Percentiles rank a stretch among this genome's conserved stretches.
phyloP scores from a whole-genome alignment of 75 land plant genomes.

The Larix kaempferi region DNA sequence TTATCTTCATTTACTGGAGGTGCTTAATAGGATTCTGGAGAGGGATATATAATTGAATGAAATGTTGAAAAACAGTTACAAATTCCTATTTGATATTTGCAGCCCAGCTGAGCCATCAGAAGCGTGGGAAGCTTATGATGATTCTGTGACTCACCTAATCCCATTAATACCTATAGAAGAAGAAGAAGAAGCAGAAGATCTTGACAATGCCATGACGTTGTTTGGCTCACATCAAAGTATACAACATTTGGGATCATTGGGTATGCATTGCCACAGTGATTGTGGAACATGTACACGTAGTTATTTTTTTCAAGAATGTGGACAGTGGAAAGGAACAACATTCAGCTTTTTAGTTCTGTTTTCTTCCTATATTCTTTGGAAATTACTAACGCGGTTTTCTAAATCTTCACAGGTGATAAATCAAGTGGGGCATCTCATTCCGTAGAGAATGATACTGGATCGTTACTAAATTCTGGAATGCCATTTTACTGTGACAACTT shows the following conservation, averaged over 20 bases:
- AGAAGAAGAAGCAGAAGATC: constrained; percentile 48
- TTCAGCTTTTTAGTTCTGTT: background rate
- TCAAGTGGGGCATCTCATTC: background rate
- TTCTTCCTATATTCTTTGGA: background rate
- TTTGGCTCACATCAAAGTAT: constrained; percentile 4
- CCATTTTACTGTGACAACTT: background rate
- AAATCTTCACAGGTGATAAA: background rate
- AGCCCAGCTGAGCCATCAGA: constrained; percentile 66
- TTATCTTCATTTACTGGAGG: background rate
- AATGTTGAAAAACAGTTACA: background rate
- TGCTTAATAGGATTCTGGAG: background rate
- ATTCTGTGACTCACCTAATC: constrained; percentile 35
- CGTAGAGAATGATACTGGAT: background rate
- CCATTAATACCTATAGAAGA: constrained; percentile 78
- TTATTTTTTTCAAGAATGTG: too few species aligned
- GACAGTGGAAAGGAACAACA: too few species aligned
- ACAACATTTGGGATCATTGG: background rate
- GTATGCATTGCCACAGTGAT: background rate
- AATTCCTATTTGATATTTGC: constrained; percentile 1
- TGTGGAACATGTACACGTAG: background rate
- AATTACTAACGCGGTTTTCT: background rate
- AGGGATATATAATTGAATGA: background rate
- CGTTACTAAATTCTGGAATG: constrained; percentile 3
- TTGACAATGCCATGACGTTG: background rate
- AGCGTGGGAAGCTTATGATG: constrained; percentile 18